A percentile compares a stretch with the other conserved stretches of the same genome.
phyloP scores from a whole-genome alignment of 139 green algal genomes.

The Gonium pectorale region DNA sequence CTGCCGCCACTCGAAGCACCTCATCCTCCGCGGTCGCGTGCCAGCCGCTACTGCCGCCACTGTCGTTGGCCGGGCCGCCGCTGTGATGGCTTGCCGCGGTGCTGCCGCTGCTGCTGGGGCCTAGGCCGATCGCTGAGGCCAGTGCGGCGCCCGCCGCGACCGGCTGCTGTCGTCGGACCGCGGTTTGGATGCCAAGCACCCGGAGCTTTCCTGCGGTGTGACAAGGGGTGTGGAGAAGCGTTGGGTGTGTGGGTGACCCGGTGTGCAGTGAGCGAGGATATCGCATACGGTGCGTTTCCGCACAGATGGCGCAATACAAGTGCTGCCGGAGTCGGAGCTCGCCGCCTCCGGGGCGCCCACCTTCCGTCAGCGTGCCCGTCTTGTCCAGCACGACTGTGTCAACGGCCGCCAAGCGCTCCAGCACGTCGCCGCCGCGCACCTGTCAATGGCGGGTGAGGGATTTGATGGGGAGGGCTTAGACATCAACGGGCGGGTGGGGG shows the following conservation, averaged over 20 bases:
- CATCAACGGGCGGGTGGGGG: no score
- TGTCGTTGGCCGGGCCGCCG: not conserved
- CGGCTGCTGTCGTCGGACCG: not conserved
- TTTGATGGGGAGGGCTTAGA: not conserved
- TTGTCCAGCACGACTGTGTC: slow-evolving; percentile 93
- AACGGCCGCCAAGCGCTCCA: slow-evolving; percentile 85
- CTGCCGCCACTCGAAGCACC: slow-evolving; percentile 76
- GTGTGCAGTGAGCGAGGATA: no score
- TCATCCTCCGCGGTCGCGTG: not conserved
- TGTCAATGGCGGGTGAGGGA: not conserved
- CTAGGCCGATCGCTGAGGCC: no score
- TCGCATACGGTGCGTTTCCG: no score
- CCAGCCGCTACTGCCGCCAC: not conserved
- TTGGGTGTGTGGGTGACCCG: no score
- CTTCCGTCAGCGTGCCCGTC: slow-evolving; percentile 95
- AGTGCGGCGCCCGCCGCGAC: no score
- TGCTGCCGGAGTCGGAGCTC: no score
- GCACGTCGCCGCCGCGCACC: slow-evolving; percentile 83
- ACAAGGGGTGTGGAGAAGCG: no score
- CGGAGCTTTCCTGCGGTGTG: slow-evolving; percentile 42
- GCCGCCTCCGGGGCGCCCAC: no score
- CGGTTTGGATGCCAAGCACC: slow-evolving; percentile 7
- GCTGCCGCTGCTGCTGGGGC: not conserved
- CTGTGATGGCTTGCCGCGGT: not conserved
- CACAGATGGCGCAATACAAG: no score